Evolutionary conservation across 2,329 filamentous ascomycete species (phyloP).

Genomic region (Paecilomyces fulvus): DNA sequence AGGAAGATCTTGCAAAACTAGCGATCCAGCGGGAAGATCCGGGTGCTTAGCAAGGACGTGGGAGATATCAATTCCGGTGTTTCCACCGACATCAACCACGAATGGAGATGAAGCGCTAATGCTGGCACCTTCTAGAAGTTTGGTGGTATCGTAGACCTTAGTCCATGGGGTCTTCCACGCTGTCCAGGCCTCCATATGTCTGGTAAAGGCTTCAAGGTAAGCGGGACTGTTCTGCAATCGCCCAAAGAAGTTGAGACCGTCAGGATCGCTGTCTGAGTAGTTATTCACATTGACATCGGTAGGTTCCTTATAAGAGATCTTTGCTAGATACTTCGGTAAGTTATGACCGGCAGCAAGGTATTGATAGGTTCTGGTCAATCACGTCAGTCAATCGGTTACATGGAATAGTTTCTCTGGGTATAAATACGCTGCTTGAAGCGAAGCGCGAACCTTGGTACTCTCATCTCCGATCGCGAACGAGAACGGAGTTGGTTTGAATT

Average conservation of each 20-base stretch:
- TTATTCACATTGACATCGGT: conserved; percentile 17
- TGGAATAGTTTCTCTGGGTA: neutral
- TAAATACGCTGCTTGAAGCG: conserved; percentile 21
- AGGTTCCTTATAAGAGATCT: conserved; percentile 26
- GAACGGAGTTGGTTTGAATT: conserved; percentile 24
- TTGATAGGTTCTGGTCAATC: conserved; percentile 17
- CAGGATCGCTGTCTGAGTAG: conserved; percentile 11
- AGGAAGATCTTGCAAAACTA: conserved; percentile 34
- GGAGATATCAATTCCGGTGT: conserved; percentile 28
- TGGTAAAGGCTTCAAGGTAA: conserved; percentile 23
- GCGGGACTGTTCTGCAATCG: conserved; percentile 21
- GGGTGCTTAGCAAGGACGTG: conserved; percentile 24
- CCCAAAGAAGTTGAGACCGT: conserved; percentile 25
- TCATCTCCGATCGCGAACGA: conserved; percentile 23
- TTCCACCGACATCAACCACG: conserved; percentile 34
- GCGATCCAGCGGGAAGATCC: conserved; percentile 18
- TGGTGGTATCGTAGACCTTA: conserved; percentile 19
- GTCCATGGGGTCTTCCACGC: conserved; percentile 28
- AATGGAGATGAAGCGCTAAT: conserved; percentile 13
- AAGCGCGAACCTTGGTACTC: conserved; percentile 19
- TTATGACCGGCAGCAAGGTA: conserved; percentile 21
- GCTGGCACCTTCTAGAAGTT: conserved; percentile 12
- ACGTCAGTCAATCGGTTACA: no score
- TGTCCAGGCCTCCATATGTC: conserved; percentile 28
- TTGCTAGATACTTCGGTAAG: conserved; percentile 24